Percentiles rank a stretch among this genome's conserved stretches.
Conservation (phyloP, 352 stramenopile genomes). For the Pythium scleroteichum region DNA sequence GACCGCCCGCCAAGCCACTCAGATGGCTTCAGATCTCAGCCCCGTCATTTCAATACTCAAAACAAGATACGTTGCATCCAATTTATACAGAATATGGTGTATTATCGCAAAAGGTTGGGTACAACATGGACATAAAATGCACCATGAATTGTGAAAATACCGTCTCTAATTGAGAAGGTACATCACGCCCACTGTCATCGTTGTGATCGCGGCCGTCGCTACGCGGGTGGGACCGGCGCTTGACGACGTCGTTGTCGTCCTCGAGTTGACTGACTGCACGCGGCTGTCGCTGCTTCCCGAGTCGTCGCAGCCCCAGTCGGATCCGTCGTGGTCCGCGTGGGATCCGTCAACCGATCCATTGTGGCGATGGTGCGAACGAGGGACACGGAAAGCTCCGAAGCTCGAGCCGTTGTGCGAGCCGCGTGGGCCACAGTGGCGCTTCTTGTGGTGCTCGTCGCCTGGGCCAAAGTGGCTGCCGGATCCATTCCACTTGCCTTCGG, state of each 20-base stretch:
- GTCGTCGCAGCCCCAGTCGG: too few species aligned
- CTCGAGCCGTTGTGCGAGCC: conserved; percentile 3
- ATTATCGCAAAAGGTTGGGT: too few species aligned
- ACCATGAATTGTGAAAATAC: background rate
- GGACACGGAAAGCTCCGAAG: background rate
- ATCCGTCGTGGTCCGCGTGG: background rate
- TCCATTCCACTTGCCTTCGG: conserved; percentile 7
- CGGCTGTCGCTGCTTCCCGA: background rate
- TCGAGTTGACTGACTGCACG: conserved; percentile 5
- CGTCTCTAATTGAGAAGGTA: conserved; percentile 2
- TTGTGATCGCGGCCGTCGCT: background rate
- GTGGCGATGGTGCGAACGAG: background rate
- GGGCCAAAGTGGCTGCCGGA: background rate
- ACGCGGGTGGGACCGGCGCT: background rate
- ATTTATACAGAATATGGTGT: too few species aligned
- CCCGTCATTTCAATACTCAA: background rate
- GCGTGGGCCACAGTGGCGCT: conserved; percentile 9
- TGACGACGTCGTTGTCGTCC: background rate
- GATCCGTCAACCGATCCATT: conserved; percentile 5
- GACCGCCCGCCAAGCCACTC: background rate
- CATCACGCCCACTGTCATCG: background rate
- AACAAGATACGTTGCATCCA: background rate
- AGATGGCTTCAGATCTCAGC: conserved; percentile 15
- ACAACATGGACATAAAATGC: background rate
- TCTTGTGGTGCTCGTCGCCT: background rate